Percentiles rank a stretch among this genome's conserved stretches.
These are phyloP conservation scores for Pseudozyma pruni DNA, from an alignment of 1,284 basidiomycete genomes.

Conservation along the genomic window DNA sequence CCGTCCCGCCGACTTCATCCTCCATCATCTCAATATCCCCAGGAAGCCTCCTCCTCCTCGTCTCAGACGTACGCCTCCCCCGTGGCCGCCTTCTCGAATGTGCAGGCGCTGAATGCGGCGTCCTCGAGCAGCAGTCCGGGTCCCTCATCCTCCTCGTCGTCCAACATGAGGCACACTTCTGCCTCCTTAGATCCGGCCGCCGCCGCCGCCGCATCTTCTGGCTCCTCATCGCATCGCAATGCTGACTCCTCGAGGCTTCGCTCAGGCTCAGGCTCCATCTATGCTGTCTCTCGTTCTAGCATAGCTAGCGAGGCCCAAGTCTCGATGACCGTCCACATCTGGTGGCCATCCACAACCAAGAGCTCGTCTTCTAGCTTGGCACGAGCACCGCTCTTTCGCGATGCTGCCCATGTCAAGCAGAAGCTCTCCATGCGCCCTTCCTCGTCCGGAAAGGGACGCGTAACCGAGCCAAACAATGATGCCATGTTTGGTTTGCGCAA, in stretches of 20 bases:
- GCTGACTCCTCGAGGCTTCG: conserved; percentile 21
- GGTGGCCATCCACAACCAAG: conserved; percentile 38
- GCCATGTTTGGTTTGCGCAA: conserved; percentile 29
- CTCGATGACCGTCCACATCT: conserved; percentile 26
- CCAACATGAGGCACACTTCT: conserved; percentile 15
- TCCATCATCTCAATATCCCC: conserved; percentile 7
- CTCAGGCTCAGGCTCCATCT: conserved; percentile 30
- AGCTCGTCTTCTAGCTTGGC: conserved; percentile 26
- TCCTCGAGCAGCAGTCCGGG: too few relatives aligned
- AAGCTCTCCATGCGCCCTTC: conserved; percentile 33
- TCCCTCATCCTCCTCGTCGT: background rate
- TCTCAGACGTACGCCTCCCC: background rate
- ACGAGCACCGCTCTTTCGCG: conserved; percentile 40
- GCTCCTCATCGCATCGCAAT: conserved; percentile 5
- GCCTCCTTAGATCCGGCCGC: conserved; percentile 7
- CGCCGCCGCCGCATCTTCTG: conserved; percentile 3
- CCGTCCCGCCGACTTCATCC: too few relatives aligned
- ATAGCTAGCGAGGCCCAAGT: conserved; percentile 26
- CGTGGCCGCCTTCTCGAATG: background rate
- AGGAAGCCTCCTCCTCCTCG: background rate
- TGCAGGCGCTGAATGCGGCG: too few relatives aligned
- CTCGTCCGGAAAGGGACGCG: conserved; percentile 4
- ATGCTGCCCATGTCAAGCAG: conserved; percentile 43
- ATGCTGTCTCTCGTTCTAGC: conserved; percentile 7
- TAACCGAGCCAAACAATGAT: conserved; percentile 24